phyloP scores from a whole-genome alignment of 805 yeast genomes.

The Wickerhamiella bombiphila region DNA sequence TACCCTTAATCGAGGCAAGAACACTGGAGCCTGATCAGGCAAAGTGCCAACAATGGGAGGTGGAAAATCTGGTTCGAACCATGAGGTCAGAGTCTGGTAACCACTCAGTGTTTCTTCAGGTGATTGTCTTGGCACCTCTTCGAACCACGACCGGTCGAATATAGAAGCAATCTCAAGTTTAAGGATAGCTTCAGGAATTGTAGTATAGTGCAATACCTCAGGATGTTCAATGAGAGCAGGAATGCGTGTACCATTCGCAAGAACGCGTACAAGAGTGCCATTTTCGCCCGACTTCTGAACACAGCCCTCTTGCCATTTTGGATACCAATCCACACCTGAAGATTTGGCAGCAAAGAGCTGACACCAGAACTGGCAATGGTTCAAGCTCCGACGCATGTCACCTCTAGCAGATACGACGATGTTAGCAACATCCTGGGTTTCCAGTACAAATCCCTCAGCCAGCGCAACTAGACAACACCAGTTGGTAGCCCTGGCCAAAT shows the following conservation, averaged over 20 bases:
- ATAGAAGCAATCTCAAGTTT: neutral
- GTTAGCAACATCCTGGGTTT: slow-evolving; percentile 10
- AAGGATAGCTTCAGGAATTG: neutral
- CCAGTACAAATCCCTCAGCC: slow-evolving; percentile 24
- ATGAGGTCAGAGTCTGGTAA: slow-evolving; percentile 1
- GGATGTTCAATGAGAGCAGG: neutral
- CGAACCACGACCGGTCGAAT: neutral
- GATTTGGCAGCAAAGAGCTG: slow-evolving; percentile 23
- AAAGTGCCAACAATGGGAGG: no score
- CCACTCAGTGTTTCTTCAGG: slow-evolving; percentile 10
- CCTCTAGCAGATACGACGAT: slow-evolving; percentile 12
- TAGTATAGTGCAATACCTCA: no score
- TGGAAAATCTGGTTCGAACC: slow-evolving; percentile 6
- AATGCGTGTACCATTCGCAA: slow-evolving; percentile 17
- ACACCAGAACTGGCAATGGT: slow-evolving; percentile 24
- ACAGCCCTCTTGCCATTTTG: no score
- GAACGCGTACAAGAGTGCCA: slow-evolving; percentile 8
- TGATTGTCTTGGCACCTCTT: neutral
- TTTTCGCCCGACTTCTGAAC: slow-evolving; percentile 11
- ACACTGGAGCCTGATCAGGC: neutral
- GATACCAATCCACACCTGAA: slow-evolving; percentile 23
- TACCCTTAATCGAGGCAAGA: neutral
- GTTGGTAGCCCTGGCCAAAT: slow-evolving; percentile 15
- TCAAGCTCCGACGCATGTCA: slow-evolving; percentile 22
- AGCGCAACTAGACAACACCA: slow-evolving; percentile 22